phyloP scores from a whole-genome alignment of 2,329 filamentous ascomycete species.

The Colletotrichum zoysiae region DNA sequence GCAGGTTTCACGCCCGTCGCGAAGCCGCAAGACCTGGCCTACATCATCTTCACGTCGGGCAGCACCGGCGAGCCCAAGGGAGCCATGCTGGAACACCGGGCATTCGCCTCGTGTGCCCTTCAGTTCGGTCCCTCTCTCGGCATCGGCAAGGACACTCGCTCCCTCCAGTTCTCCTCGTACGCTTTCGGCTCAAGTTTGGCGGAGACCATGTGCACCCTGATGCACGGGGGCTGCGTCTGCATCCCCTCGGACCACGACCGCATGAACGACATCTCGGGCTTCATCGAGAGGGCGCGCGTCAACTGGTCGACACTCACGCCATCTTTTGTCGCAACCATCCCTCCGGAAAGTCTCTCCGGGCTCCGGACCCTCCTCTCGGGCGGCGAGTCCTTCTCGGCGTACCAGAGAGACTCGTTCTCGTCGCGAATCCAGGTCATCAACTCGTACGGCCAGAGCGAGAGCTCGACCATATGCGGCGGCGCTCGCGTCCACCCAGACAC shows the following conservation, averaged over 20 bases:
- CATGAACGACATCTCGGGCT: slow-evolving; percentile 61
- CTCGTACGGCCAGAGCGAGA: slow-evolving; percentile 47
- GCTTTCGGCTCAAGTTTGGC: slow-evolving; percentile 54
- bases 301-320: slow-evolving; percentile 69
- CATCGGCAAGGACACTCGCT: slow-evolving; percentile 20
- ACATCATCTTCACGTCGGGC: slow-evolving; percentile 19
- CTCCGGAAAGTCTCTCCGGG: slow-evolving; percentile 51
- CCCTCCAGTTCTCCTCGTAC: slow-evolving; percentile 49
- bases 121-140: slow-evolving; percentile 41
- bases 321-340: slow-evolving; percentile 62
- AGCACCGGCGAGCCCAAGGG: slow-evolving; percentile 20
- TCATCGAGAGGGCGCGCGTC: slow-evolving; percentile 63
- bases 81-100: slow-evolving; percentile 6
- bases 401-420: slow-evolving; percentile 41
- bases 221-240: slow-evolving; percentile 55
- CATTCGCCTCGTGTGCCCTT: background rate
- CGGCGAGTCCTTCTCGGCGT: slow-evolving; percentile 45
- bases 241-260: slow-evolving; percentile 53
- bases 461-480: slow-evolving; percentile 21
- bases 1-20: background rate
- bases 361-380: slow-evolving; percentile 52
- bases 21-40: slow-evolving; percentile 13
- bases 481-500: slow-evolving; percentile 1
- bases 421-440: slow-evolving; percentile 41
- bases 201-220: slow-evolving; percentile 55